Percentiles rank a stretch among this genome's conserved stretches.
Evolutionary conservation across 140 eudicot genomes (phyloP).

Genomic region (Bidens hawaiensis): DNA sequence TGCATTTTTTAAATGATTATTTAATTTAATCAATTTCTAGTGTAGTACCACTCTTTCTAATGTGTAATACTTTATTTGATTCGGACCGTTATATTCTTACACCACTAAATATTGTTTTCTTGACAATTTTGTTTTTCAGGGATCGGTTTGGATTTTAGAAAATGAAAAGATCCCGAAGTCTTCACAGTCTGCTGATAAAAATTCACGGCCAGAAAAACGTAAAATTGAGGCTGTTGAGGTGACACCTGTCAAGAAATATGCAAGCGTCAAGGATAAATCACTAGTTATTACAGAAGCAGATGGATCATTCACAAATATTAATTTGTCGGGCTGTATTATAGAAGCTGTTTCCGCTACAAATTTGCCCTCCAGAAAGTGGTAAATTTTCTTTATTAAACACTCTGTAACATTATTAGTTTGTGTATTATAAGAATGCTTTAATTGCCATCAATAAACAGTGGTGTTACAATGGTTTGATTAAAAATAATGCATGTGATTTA

Average conservation of each 20-base stretch:
- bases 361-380: constrained; percentile 83
- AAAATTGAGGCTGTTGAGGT: constrained; percentile 70
- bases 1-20: not conserved
- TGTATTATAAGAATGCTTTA: not conserved
- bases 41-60: not conserved
- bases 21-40: not conserved
- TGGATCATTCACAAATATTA: constrained; percentile 42
- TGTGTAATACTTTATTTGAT: not conserved
- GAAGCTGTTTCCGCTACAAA: constrained; percentile 90
- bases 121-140: too few species aligned
- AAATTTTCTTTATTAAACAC: constrained; percentile 8
- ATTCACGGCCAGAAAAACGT: constrained; percentile 48
- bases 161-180: constrained; percentile 56
- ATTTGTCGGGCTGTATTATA: constrained; percentile 52
- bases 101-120: not conserved
- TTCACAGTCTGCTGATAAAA: constrained; percentile 33
- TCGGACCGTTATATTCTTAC: not conserved
- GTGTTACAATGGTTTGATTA: not conserved
- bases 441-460: not conserved
- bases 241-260: constrained; percentile 65
- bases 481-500: not conserved
- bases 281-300: constrained; percentile 60
- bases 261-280: constrained; percentile 61
- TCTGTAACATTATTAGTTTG: not conserved
- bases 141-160: constrained; percentile 76